Evolutionary conservation across 805 yeast genomes (phyloP).

Genomic region (Ogataea neopini): DNA sequence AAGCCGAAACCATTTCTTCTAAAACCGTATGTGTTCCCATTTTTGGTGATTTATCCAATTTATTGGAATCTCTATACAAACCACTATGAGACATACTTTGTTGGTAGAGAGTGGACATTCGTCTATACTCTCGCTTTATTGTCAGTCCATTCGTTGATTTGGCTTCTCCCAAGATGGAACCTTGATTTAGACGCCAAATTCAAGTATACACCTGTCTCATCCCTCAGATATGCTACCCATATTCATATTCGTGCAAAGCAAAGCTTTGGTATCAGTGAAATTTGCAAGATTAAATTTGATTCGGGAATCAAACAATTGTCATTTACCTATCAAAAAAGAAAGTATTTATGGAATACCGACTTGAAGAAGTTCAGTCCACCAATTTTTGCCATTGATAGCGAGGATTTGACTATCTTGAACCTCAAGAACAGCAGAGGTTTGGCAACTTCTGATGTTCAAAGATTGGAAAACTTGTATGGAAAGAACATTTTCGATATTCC

Average conservation of each 20-base stretch:
- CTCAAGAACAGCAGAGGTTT: constrained; percentile 51
- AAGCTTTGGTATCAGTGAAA: constrained; percentile 83
- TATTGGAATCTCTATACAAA: constrained; percentile 63
- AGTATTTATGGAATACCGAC: constrained; percentile 68
- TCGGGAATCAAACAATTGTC: constrained; percentile 57
- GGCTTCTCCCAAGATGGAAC: constrained; percentile 96
- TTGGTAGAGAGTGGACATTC: constrained; percentile 94
- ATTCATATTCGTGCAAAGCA: constrained; percentile 79
- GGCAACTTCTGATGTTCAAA: constrained; percentile 33
- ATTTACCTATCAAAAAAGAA: constrained; percentile 88
- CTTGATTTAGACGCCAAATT: constrained; percentile 66
- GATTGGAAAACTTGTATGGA: constrained; percentile 65
- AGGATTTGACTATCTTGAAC: constrained; percentile 53
- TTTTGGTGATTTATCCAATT: constrained; percentile 72
- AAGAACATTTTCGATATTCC: constrained; percentile 91
- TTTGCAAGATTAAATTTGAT: constrained; percentile 61
- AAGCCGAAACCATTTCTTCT: constrained; percentile 58
- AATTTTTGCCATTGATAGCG: constrained; percentile 69
- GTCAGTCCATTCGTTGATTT: constrained; percentile 70
- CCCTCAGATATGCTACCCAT: constrained; percentile 64
- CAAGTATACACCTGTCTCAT: constrained; percentile 57
- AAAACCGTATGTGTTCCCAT: constrained; percentile 84
- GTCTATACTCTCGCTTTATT: constrained; percentile 75
- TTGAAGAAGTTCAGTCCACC: constrained; percentile 74
- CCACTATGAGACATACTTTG: constrained; percentile 79